Conservation (phyloP, 345 rosid species). For the Corchorus olitorius region DNA sequence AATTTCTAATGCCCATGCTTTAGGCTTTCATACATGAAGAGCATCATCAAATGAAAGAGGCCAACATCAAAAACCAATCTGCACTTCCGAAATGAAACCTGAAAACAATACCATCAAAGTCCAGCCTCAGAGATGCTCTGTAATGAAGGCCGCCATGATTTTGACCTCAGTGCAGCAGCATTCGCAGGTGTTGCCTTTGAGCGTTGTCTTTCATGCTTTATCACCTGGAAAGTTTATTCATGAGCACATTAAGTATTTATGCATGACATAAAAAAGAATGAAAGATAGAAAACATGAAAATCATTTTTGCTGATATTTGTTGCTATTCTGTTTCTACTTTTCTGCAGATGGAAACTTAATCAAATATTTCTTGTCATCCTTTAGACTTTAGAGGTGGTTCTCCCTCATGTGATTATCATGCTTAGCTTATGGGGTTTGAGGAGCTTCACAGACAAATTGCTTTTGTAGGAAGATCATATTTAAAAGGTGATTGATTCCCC, state of each 20-base stretch:
- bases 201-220: constrained; percentile 53
- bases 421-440: constrained; percentile 8
- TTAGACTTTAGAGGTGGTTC: neutral
- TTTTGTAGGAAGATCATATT: neutral
- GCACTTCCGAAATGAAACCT: constrained; percentile 8
- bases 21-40: constrained; percentile 19
- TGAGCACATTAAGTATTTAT: neutral
- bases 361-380: neutral
- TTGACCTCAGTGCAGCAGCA: constrained; percentile 50
- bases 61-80: constrained; percentile 16
- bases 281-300: neutral
- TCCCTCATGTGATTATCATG: neutral
- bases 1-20: constrained; percentile 8
- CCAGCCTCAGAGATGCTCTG: constrained; percentile 84
- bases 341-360: neutral
- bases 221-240: constrained; percentile 38
- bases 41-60: constrained; percentile 24
- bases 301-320: neutral
- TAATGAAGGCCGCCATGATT: constrained; percentile 84
- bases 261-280: neutral
- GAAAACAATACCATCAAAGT: constrained; percentile 40
- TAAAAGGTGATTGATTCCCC: neutral
- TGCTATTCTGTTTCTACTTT: neutral
- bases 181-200: constrained; percentile 43
- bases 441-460: neutral